Evolutionary conservation across 2,329 filamentous ascomycete species (phyloP).

Genomic region (Colletotrichum coccodes): DNA sequence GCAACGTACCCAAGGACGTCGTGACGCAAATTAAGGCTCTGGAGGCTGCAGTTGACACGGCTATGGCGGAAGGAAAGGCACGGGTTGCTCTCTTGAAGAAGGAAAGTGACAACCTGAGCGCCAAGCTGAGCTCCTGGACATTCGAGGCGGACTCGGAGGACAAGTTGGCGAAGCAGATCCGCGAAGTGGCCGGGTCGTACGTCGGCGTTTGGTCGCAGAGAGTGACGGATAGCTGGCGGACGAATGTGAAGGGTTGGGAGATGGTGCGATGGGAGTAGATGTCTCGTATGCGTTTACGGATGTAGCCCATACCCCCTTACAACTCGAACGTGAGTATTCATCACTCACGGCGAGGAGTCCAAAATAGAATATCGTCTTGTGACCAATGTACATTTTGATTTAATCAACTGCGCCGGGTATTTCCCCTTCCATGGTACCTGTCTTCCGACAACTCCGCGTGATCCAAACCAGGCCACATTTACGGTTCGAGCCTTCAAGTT

Average conservation of each 20-base stretch:
- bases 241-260: conserved; percentile 39
- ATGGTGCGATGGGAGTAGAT: conserved; percentile 37
- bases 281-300: not conserved
- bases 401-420: conserved; percentile 12
- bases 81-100: conserved; percentile 42
- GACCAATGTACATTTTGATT: not conserved
- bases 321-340: not conserved
- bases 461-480: not conserved
- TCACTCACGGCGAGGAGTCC: conserved; percentile 2
- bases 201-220: conserved; percentile 32
- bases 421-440: not conserved
- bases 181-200: conserved; percentile 9
- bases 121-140: conserved; percentile 40
- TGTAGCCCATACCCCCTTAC: not conserved
- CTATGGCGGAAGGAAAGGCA: conserved; percentile 45
- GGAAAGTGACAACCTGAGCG: conserved; percentile 41
- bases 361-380: conserved; percentile 11
- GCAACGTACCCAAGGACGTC: conserved; percentile 49
- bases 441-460: not conserved
- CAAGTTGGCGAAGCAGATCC: conserved; percentile 21
- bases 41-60: conserved; percentile 40
- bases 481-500: not conserved
- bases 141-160: conserved; percentile 30
- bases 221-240: conserved; percentile 37
- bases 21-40: conserved; percentile 46